Conservation (phyloP, 768 basidiomycete species). For the Tulasnella sp. region DNA sequence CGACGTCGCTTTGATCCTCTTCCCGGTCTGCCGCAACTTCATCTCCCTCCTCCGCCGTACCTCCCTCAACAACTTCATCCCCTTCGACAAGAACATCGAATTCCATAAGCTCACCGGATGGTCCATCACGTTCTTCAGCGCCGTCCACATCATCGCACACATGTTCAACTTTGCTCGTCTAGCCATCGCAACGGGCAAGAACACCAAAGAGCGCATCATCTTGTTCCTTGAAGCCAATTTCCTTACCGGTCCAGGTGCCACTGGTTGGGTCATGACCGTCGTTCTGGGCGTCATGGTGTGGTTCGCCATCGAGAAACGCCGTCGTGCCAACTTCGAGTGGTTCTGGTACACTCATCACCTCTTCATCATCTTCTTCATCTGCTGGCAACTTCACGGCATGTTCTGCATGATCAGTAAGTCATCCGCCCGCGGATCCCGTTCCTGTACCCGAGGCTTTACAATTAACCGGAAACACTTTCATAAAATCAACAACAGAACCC, state of each 20-base stretch:
- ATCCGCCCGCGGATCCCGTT: too few species aligned
- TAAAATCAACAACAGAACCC: slow-evolving; percentile 35
- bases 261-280: slow-evolving; percentile 36
- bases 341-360: slow-evolving; percentile 88
- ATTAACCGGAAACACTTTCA: background rate
- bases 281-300: slow-evolving; percentile 29
- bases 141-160: slow-evolving; percentile 72
- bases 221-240: slow-evolving; percentile 12
- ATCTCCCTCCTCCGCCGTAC: slow-evolving; percentile 80
- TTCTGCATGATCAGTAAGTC: slow-evolving; percentile 73
- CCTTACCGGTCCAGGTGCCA: slow-evolving; percentile 33
- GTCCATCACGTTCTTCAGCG: slow-evolving; percentile 70
- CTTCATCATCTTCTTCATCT: slow-evolving; percentile 85
- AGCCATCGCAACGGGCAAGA: slow-evolving; percentile 53
- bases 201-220: slow-evolving; percentile 76
- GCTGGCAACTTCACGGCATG: slow-evolving; percentile 94
- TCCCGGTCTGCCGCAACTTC: slow-evolving; percentile 93
- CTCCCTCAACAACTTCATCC: slow-evolving; percentile 73
- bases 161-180: slow-evolving; percentile 22
- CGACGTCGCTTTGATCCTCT: slow-evolving; percentile 85
- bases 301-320: slow-evolving; percentile 60
- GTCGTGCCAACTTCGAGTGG: slow-evolving; percentile 66
- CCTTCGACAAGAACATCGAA: slow-evolving; percentile 86
- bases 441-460: background rate
- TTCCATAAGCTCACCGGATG: slow-evolving; percentile 80